Base-by-base conservation (phyloP, 345 rosid genomes). In the Gossypium raimondii region DNA sequence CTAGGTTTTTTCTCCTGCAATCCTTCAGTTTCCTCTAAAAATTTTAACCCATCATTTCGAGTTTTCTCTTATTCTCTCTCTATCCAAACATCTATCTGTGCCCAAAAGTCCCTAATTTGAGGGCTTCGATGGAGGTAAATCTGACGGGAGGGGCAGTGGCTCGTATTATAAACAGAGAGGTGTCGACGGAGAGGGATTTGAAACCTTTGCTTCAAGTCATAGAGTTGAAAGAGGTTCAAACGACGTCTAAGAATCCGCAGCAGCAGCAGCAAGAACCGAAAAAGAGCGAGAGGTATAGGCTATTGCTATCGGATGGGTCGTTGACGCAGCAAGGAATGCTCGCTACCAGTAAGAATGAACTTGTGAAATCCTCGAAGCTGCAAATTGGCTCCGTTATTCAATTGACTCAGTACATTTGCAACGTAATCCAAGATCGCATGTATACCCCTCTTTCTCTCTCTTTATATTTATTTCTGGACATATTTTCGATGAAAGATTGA, bases 151-250 rank as follows among this genome's bases (percentile, higher is more conserved):
- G 97, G 17, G 90, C 89, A 72, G 78, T 89, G 57, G 17, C 71
- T 79, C 83, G 69, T 85, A 85, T 94, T 73, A 68, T 85, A 24
- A 82, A 47, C 51, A 85, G 88, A 13, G 87, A 86, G 50, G 85
- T 85, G 22, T 9, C 82, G 61, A 65, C 73, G 27, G 89, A 88
- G 69, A 73, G 11, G 71, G 88, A 89, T 0, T 22, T 87, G 82
- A 85, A 76, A 74, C 98, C 97, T 38, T 81, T 86, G 48, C 74
- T 92, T 64, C 98, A 92, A 76, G 89, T 91, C 75, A 81, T 81
- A 73, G 97, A 91, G n/a, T 13, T 94, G 80, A 92, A 86, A 85
- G 41, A 62, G 72, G 86, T 92, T 60, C 87, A 76, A 72, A 80
- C 87, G 17, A 76, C 86, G 41, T 14, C 52, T 16, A 87, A 81